Evolutionary conservation across 2,329 filamentous ascomycete genomes (phyloP).

Genomic region (Lasiodiplodia gonubiensis): DNA sequence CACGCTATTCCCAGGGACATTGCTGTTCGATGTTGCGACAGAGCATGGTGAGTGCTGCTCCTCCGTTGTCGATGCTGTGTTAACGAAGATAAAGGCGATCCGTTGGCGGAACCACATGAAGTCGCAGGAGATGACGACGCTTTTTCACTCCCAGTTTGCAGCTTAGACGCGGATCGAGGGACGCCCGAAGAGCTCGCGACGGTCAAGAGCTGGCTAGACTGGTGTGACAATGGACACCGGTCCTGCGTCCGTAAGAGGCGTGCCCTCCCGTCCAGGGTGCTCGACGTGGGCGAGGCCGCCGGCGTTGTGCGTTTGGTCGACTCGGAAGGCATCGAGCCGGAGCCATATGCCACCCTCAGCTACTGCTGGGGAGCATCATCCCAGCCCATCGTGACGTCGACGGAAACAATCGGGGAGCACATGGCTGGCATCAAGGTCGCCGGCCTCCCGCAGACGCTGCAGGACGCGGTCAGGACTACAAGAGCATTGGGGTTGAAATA

Average conservation of each 20-base stretch:
- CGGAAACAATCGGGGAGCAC: not conserved
- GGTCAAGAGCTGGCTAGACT: slow-evolving; percentile 16
- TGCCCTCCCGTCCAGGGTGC: slow-evolving; percentile 19
- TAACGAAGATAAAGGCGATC: slow-evolving; percentile 12
- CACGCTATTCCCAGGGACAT: slow-evolving; percentile 21
- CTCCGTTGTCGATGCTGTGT: not conserved
- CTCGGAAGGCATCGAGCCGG: slow-evolving; percentile 5
- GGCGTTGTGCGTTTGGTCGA: not conserved
- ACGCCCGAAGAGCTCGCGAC: slow-evolving; percentile 3
- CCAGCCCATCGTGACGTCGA: not conserved
- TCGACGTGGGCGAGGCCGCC: not conserved
- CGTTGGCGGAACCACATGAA: slow-evolving; percentile 3
- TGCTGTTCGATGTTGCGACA: slow-evolving; percentile 21
- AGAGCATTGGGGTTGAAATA: slow-evolving; percentile 23
- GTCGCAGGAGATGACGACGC: not conserved
- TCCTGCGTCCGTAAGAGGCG: slow-evolving; percentile 1
- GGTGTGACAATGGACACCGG: slow-evolving; percentile 20
- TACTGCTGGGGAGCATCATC: slow-evolving; percentile 19
- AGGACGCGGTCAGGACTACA: slow-evolving; percentile 27
- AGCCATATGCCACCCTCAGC: slow-evolving; percentile 16
- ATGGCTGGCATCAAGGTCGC: slow-evolving; percentile 8
- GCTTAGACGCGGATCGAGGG: slow-evolving; percentile 11
- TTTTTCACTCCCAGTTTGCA: slow-evolving; percentile 12
- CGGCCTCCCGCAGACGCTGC: slow-evolving; percentile 23
- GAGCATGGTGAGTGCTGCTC: slow-evolving; percentile 15